phyloP scores from a whole-genome alignment of 2,329 filamentous ascomycete genomes.

The Trichophyton benhamiae region DNA sequence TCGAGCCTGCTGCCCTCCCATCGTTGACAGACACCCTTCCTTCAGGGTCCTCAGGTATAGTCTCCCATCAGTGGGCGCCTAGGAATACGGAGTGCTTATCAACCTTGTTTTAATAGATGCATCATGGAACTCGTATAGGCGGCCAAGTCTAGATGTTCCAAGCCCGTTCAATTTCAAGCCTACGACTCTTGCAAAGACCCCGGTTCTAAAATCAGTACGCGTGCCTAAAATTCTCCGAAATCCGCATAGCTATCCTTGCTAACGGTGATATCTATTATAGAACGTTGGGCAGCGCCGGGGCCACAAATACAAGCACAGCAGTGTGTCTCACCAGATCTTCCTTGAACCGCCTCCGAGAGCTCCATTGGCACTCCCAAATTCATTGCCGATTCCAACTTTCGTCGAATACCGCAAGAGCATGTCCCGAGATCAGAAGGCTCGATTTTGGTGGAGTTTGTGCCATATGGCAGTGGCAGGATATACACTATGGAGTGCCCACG shows the following conservation, averaged over 20 bases:
- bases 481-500: constrained; percentile 73
- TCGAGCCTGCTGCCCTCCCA: constrained; percentile 37
- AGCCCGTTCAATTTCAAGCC: constrained; percentile 90
- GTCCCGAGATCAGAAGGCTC: constrained; percentile 71
- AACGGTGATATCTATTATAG: constrained; percentile 34
- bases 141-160: constrained; percentile 24
- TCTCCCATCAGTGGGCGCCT: not conserved
- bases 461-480: constrained; percentile 73
- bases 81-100: not conserved
- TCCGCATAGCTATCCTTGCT: constrained; percentile 15
- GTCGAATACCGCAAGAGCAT: constrained; percentile 82
- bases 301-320: constrained; percentile 96
- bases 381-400: constrained; percentile 79
- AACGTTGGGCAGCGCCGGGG: constrained; percentile 84
- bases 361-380: constrained; percentile 78
- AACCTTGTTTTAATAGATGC: constrained; percentile 14
- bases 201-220: constrained; percentile 60
- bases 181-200: constrained; percentile 59
- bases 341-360: constrained; percentile 78
- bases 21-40: constrained; percentile 32
- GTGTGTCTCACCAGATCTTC: constrained; percentile 92
- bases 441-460: constrained; percentile 79
- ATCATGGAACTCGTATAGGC: constrained; percentile 18
- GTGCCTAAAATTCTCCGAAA: not conserved
- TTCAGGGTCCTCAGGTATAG: constrained; percentile 4